phyloP scores from a whole-genome alignment of 208 protist species.

The Trypanosoma melophagium region DNA sequence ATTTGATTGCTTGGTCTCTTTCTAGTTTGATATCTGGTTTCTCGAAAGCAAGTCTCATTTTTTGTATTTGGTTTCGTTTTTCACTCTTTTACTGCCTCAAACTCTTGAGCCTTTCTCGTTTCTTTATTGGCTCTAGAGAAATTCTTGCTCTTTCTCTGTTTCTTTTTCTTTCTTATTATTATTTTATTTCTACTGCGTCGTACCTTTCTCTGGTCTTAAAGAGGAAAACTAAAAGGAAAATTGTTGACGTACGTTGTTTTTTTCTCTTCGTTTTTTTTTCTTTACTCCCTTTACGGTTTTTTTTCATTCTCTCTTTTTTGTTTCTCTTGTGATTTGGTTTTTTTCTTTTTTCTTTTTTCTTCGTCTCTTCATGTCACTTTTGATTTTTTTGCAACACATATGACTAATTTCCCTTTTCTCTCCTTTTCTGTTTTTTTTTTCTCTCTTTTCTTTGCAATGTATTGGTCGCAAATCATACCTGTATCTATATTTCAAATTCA shows the following conservation, averaged over 20 bases:
- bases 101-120: neutral
- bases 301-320: neutral
- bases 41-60: neutral
- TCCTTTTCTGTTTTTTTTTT: neutral
- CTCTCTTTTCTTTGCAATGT: neutral
- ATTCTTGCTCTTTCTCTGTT: neutral
- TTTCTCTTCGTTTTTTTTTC: slow-evolving; percentile 1
- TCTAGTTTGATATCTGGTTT: neutral
- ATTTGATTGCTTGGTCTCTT: too few species aligned
- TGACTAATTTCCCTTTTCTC: too few species aligned
- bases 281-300: neutral
- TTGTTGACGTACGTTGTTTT: neutral
- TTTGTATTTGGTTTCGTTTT: neutral
- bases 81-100: neutral
- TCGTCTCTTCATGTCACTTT: neutral
- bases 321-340: neutral
- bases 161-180: neutral
- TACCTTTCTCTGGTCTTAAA: neutral
- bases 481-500: neutral
- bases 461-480: neutral
- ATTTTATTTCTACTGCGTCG: slow-evolving; percentile 2
- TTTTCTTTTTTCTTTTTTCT: neutral
- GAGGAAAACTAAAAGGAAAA: too few species aligned
- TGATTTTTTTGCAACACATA: too few species aligned
- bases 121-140: neutral